These are phyloP conservation scores for Gleditsia sinensis DNA, from an alignment of 306 rosid genomes.

Conservation along the genomic window DNA sequence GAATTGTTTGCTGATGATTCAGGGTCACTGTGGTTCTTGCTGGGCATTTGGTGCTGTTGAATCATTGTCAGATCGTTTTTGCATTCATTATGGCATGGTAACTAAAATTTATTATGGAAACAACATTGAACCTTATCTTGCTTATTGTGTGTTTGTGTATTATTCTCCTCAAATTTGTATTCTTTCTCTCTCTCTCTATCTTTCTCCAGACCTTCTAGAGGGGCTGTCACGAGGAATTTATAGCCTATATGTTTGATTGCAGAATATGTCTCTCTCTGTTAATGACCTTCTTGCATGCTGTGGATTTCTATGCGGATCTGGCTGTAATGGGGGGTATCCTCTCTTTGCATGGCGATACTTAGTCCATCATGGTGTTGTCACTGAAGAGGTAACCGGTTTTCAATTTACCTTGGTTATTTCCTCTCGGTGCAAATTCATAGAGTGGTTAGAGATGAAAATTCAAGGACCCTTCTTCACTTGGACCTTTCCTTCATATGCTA, in stretches of 20 bases:
- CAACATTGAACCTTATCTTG: slow-evolving; percentile 3
- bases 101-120: slow-evolving; percentile 16
- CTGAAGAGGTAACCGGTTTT: slow-evolving; percentile 71
- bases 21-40: slow-evolving; percentile 99
- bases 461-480: background rate
- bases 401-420: background rate
- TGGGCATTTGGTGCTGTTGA: slow-evolving; percentile 99
- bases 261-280: slow-evolving; percentile 84
- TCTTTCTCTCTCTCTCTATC: background rate
- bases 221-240: slow-evolving; percentile 29
- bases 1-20: slow-evolving; percentile 34
- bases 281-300: slow-evolving; percentile 94
- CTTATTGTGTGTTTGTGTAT: slow-evolving; percentile 7
- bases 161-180: background rate
- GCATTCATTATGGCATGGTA: slow-evolving; percentile 73
- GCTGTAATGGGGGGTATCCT: slow-evolving; percentile 90
- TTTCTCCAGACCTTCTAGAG: background rate
- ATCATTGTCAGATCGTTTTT: slow-evolving; percentile 88
- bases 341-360: slow-evolving; percentile 79
- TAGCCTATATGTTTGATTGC: slow-evolving; percentile 37
- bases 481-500: slow-evolving; percentile 22
- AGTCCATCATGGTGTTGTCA: slow-evolving; percentile 83
- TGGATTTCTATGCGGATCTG: slow-evolving; percentile 90
- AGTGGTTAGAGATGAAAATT: slow-evolving; percentile 11
- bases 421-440: background rate